Conservation (phyloP, 352 stramenopile species). For the Phytophthora agathidicida region DNA sequence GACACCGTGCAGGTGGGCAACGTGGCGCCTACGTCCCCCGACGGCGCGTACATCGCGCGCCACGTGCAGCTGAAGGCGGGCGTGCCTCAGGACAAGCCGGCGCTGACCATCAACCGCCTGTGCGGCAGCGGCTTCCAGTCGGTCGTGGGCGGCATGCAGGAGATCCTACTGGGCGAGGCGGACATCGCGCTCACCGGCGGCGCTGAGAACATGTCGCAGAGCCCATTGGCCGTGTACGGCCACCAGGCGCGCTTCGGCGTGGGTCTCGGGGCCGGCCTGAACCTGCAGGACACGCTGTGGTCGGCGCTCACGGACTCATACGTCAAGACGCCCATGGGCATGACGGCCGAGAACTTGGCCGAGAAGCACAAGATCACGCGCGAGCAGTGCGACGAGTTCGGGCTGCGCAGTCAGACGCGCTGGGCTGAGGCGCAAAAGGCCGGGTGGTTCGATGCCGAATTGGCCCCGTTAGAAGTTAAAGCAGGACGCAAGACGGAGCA, state of each 20-base stretch:
- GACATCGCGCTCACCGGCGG: conserved; percentile 92
- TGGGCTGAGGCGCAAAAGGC: conserved; percentile 92
- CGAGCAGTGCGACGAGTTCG: conserved; percentile 96
- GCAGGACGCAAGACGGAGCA: conserved; percentile 90
- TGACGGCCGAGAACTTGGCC: conserved; percentile 98
- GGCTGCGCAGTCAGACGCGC: conserved; percentile 92
- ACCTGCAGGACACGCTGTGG: conserved; percentile 97
- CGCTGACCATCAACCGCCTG: conserved; percentile 97
- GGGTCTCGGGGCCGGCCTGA: conserved; percentile 90
- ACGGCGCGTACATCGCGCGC: conserved; percentile 95
- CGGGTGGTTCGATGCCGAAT: conserved; percentile 95
- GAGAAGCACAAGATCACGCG: conserved; percentile 94
- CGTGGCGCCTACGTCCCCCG: conserved; percentile 94
- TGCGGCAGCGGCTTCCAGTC: conserved; percentile 98
- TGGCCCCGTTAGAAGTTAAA: conserved; percentile 92
- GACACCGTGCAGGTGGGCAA: conserved; percentile 97
- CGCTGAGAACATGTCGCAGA: conserved; percentile 96
- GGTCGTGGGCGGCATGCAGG: conserved; percentile 92
- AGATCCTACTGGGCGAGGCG: conserved; percentile 91
- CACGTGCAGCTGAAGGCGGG: conserved; percentile 95
- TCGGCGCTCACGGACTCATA: conserved; percentile 96
- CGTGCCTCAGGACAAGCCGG: conserved; percentile 89
- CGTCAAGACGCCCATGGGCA: conserved; percentile 96
- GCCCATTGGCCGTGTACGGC: conserved; percentile 92
- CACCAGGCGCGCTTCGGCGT: conserved; percentile 94